A percentile compares a stretch with the other conserved stretches of the same genome.
phyloP scores from a whole-genome alignment of 805 yeast species.

The Metschnikowia chrysomelidarum region DNA sequence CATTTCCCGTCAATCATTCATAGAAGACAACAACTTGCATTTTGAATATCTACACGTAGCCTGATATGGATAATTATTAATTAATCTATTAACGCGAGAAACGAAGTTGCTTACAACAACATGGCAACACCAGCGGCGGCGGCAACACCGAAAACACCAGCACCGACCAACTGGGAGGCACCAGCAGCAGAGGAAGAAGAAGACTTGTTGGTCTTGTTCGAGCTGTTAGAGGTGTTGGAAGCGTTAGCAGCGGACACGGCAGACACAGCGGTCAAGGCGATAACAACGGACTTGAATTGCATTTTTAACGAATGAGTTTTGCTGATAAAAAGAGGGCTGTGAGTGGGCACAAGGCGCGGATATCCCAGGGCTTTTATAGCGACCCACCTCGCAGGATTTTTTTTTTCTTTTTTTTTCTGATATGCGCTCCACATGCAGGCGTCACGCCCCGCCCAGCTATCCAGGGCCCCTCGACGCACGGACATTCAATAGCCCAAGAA shows the following conservation, averaged over 20 bases:
- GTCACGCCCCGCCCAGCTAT: conserved; percentile 1
- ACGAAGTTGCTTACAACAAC: conserved; percentile 45
- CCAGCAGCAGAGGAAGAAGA: conserved; percentile 38
- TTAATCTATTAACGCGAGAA: conserved; percentile 12
- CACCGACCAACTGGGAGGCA: conserved; percentile 56
- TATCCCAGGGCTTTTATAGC: no score
- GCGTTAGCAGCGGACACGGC: conserved; percentile 63
- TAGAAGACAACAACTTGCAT: background rate
- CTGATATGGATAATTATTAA: conserved; percentile 2
- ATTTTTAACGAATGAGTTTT: conserved; percentile 36
- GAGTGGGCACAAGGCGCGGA: no score
- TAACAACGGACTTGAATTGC: conserved; percentile 71
- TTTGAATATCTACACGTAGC: no score
- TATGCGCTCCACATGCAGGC: conserved; percentile 6
- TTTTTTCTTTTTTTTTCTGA: conserved; percentile 3
- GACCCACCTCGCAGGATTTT: no score
- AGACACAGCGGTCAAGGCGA: conserved; percentile 68
- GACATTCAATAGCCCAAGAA: conserved; percentile 1
- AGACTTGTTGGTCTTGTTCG: conserved; percentile 34
- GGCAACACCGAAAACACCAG: conserved; percentile 78
- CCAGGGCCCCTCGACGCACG: conserved; percentile 2
- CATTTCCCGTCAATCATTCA: no score
- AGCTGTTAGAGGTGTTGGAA: conserved; percentile 33
- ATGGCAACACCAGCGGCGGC: conserved; percentile 78
- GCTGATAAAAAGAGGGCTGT: conserved; percentile 1